Base-by-base conservation (phyloP, 1,284 basidiomycete genomes). In the Heterobasidion parviporum region DNA sequence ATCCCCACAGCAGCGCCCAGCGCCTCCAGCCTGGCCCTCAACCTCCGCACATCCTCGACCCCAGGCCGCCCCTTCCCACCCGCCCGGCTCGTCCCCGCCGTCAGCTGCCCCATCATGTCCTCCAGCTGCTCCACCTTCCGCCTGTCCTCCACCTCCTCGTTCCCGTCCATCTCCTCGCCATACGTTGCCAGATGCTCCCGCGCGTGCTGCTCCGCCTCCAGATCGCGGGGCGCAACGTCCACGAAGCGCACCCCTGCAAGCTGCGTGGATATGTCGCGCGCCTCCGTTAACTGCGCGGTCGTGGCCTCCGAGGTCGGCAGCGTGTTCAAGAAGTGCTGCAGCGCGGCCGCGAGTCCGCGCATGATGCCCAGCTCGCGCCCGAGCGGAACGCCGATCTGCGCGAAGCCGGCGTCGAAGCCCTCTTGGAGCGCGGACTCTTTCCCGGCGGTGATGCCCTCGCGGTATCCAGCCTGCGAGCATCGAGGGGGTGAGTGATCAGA, bases 391-490 rank as follows among this genome's bases (percentile, higher is more conserved):
- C 92, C 91, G 18, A 84, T 74, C 34, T 70, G 64, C 4, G 83
- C 84, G 63, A 89, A 94, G 15, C 88, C 92, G 15, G 76, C 73
- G 66, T 95, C 88, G 63, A 94, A 94, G 0, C 91, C 92, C 58
- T 80, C 73, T 63, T 95, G 92, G 0, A 94, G 75, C 9, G 82
- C 81, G 1, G 77, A 74, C 68, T 92, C 87, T 68, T 94, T 94
- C 9, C 92, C 92, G 3, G 84, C 83, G 0, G 83, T 88, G 61
- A 94, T 92, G 32, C 92, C 92, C 69, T 94, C 91, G 15, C 92
- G 82, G 64, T 94, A 94, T 2, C 92, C 92, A 18, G 81, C 80
- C 92, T 94, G 57, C 36, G 9, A 10, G 33, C 52, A 44, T 43
- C 35, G 53, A 38, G n/a, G n/a, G 46, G 14, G n/a, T 6, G 43